phyloP scores from a whole-genome alignment of 441 rosid genomes.

The Adansonia madagascariensis region DNA sequence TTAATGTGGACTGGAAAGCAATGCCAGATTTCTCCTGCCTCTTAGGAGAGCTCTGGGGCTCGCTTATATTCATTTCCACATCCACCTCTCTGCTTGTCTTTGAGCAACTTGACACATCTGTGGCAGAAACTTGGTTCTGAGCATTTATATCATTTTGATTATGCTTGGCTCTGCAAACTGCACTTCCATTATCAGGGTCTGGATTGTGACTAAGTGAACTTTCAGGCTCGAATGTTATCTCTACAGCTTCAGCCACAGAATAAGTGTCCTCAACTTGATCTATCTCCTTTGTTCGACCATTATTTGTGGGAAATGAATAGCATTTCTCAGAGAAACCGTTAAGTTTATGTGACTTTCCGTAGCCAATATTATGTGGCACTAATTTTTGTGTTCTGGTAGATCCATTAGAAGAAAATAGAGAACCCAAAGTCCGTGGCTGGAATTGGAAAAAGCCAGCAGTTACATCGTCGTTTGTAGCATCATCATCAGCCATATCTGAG shows the following conservation, averaged over 20 bases:
- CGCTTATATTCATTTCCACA: constrained; percentile 36
- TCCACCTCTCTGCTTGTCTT: constrained; percentile 42
- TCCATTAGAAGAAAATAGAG: constrained; percentile 71
- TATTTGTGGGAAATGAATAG: constrained; percentile 39
- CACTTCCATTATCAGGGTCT: constrained; percentile 36
- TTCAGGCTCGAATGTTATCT: constrained; percentile 50
- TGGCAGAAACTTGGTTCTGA: constrained; percentile 21
- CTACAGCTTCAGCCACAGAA: constrained; percentile 50
- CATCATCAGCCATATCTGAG: constrained; percentile 66
- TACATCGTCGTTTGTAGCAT: constrained; percentile 50
- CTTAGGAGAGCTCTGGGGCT: constrained; percentile 36
- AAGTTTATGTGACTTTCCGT: constrained; percentile 39
- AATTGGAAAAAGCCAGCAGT: constrained; percentile 79
- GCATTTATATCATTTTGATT: constrained; percentile 32
- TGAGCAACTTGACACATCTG: constrained; percentile 33
- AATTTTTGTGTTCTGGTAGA: constrained; percentile 52
- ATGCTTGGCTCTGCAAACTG: constrained; percentile 34
- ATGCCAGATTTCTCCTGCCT: constrained; percentile 40
- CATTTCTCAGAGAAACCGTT: constrained; percentile 45
- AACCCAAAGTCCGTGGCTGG: constrained; percentile 67
- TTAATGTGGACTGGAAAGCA: constrained; percentile 35
- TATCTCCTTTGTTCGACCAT: constrained; percentile 46
- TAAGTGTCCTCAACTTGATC: constrained; percentile 53
- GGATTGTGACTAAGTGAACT: constrained; percentile 46
- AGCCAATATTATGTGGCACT: constrained; percentile 42